These are phyloP conservation scores for Mycena galopus DNA, from an alignment of 768 basidiomycete species.

Conservation along the genomic window DNA sequence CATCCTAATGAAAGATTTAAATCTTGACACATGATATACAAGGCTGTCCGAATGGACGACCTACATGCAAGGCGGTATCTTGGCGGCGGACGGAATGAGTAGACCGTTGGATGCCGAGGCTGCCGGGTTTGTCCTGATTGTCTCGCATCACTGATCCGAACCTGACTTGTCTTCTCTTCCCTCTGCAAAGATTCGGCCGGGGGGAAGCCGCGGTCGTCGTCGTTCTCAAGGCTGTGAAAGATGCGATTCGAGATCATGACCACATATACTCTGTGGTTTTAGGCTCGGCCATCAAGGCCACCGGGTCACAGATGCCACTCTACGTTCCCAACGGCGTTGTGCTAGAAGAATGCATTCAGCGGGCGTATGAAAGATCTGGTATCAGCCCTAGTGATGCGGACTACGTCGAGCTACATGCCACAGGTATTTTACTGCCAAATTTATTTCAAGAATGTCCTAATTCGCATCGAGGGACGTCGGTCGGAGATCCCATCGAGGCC, in stretches of 20 bases:
- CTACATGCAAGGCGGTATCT: conserved; percentile 39
- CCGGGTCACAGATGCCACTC: conserved; percentile 44
- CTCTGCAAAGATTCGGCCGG: conserved; percentile 38
- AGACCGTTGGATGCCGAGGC: conserved; percentile 25
- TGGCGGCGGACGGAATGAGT: conserved; percentile 14
- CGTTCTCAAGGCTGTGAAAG: conserved; percentile 33
- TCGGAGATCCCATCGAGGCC: conserved; percentile 49
- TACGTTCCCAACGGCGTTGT: conserved; percentile 46
- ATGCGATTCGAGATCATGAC: conserved; percentile 48
- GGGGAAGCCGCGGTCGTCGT: conserved; percentile 44
- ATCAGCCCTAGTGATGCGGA: conserved; percentile 48
- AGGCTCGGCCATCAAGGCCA: conserved; percentile 47
- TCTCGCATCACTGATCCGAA: conserved; percentile 17
- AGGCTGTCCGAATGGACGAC: conserved; percentile 38
- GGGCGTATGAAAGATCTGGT: conserved; percentile 42
- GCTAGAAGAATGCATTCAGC: conserved; percentile 47
- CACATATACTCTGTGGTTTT: conserved; percentile 48
- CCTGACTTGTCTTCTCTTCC: background rate
- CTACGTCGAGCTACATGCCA: conserved; percentile 57
- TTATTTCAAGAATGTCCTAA: conserved; percentile 4
- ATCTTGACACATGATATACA: conserved; percentile 30
- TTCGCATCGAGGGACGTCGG: conserved; percentile 41
- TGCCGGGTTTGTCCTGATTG: conserved; percentile 19
- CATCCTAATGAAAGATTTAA: conserved; percentile 22
- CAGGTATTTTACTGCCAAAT: conserved; percentile 38